Evolutionary conservation across 2,329 filamentous ascomycete species (phyloP), one percentile per base, ranked within the genome.

Genomic region (Zalaria sp.): DNA sequence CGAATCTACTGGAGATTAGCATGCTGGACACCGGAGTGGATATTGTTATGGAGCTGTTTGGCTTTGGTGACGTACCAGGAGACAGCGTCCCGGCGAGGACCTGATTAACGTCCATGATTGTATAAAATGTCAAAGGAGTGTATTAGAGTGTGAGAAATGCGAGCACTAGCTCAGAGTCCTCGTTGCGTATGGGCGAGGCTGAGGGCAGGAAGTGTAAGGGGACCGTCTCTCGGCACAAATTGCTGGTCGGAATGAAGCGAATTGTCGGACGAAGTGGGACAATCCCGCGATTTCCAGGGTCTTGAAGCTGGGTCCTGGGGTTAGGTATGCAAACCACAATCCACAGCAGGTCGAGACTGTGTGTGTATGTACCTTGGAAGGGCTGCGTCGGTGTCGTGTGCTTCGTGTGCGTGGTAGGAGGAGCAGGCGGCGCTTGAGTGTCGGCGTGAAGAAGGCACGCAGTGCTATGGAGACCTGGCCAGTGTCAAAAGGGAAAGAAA

Each of bases 71-170:
- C 82, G 64, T 71, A 96, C 91, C 89, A 61, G 88, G 75, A 61
- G 88, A 93, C 69, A 96, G 79, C 65, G 91, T 96, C 72, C 88
- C 89, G 68, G 86, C 79, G 73, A 98, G 83, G 72, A 98, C 89
- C 71, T 87, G 82, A 73, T 89, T 93, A 72, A 96, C 93, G 72
- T 96, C 86, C 83, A 93, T 88, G 71, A 77, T 86, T 29, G 40
- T 37, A 31, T 7, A 32, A n/a, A 32, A 32, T 7, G 7, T 32
- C 29, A n/a, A 32, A 32, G 29, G 29, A 32, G 29, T 32, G 29
- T 32, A 7, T 32, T 7, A 7, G 7, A 32, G n/a, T 7, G n/a
- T 32, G n/a, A 32, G 18, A 18, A 18, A 18, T 7, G 29, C 29
- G 29, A 32, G 29, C 29, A 7, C 29, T n/a, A 32, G 29, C 29